phyloP scores from a whole-genome alignment of 2,329 filamentous ascomycete genomes.

The Trichoderma sp. region DNA sequence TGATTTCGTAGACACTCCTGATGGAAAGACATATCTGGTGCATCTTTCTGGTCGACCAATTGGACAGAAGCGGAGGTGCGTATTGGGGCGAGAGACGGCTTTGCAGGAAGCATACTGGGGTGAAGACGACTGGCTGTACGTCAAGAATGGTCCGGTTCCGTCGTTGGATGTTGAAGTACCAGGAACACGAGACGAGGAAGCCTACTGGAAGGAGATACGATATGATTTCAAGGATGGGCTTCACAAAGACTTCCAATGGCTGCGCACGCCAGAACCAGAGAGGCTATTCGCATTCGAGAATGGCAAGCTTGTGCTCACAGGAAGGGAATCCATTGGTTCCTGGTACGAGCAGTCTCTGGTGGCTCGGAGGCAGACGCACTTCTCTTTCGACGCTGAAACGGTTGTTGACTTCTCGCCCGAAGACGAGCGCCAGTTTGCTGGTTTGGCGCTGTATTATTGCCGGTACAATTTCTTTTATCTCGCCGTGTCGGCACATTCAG shows the following conservation, averaged over 20 bases:
- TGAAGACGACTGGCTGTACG: constrained; percentile 62
- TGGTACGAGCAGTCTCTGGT: constrained; percentile 62
- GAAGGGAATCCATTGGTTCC: constrained; percentile 55
- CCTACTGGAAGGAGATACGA: constrained; percentile 51
- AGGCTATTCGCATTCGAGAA: constrained; percentile 49
- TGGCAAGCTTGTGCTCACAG: constrained; percentile 48
- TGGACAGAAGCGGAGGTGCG: constrained; percentile 53
- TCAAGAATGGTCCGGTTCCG: constrained; percentile 59
- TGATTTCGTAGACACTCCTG: constrained; percentile 55
- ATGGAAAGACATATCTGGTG: constrained; percentile 55
- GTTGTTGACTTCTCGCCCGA: constrained; percentile 53
- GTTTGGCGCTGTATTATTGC: constrained; percentile 63
- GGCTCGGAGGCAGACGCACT: constrained; percentile 57
- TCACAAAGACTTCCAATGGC: constrained; percentile 58
- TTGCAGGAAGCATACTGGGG: constrained; percentile 62
- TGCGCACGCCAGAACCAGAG: constrained; percentile 56
- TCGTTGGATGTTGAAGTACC: constrained; percentile 55
- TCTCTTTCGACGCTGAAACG: constrained; percentile 63
- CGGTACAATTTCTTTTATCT: constrained; percentile 68
- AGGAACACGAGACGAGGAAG: constrained; percentile 46
- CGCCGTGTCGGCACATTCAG: constrained; percentile 54
- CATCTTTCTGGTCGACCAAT: constrained; percentile 55
- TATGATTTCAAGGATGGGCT: constrained; percentile 51
- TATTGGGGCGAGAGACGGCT: constrained; percentile 56
- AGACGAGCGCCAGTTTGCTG: constrained; percentile 63